Evolutionary conservation across 2,329 filamentous ascomycete species (phyloP).

Genomic region (Aspergillus latus): DNA sequence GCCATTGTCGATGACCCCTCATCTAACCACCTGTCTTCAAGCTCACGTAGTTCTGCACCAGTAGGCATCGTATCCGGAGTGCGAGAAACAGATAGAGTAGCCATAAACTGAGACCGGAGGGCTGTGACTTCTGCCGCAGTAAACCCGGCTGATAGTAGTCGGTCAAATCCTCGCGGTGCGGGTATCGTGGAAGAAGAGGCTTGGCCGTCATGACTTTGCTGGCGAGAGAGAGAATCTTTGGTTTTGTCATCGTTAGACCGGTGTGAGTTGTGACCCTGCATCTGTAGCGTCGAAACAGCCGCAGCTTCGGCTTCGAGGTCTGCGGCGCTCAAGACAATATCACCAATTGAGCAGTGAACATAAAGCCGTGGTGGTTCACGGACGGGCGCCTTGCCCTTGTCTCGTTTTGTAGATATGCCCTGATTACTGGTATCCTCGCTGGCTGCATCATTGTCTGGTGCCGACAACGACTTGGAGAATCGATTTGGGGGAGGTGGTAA

Average conservation of each 20-base stretch:
- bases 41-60: constrained; percentile 68
- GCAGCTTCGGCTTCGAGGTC: constrained; percentile 69
- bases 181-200: constrained; percentile 48
- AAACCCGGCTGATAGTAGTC: constrained; percentile 78
- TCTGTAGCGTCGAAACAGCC: constrained; percentile 31
- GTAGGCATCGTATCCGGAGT: constrained; percentile 88
- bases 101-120: constrained; percentile 83
- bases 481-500: constrained; percentile 58
- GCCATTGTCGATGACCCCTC: constrained; percentile 52
- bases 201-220: not conserved
- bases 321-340: constrained; percentile 63
- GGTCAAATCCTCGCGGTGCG: constrained; percentile 79
- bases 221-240: not conserved
- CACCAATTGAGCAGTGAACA: constrained; percentile 89
- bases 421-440: constrained; percentile 44
- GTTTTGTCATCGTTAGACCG: constrained; percentile 5
- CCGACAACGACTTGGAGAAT: constrained; percentile 30
- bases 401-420: constrained; percentile 43
- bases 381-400: constrained; percentile 68
- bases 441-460: constrained; percentile 20
- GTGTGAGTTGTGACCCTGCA: constrained; percentile 20
- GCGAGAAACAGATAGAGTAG: constrained; percentile 76
- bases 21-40: constrained; percentile 93
- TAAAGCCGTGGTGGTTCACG: constrained; percentile 65
- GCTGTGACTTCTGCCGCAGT: constrained; percentile 78